Evolutionary conservation across 192 early-diverging fungal species (phyloP).

Genomic region (Linnemannia schmuckeri): DNA sequence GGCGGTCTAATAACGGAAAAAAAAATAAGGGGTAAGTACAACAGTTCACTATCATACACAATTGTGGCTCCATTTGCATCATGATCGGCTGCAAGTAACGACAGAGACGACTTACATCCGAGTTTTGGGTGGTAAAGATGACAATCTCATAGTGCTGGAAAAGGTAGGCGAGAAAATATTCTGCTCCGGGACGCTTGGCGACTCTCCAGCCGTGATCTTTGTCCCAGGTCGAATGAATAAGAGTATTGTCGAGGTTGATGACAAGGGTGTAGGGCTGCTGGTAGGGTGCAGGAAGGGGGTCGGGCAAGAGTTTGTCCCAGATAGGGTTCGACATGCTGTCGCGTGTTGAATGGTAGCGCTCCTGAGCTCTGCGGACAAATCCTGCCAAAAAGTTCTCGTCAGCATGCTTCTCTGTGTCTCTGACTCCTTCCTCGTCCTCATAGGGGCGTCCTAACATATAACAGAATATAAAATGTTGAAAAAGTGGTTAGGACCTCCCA

Average conservation of each 20-base stretch:
- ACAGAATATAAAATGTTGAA: background rate
- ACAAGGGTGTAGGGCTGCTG: constrained; percentile 92
- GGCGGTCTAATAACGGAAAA: constrained; percentile 71
- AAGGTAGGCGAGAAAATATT: constrained; percentile 94
- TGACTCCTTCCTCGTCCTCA: constrained; percentile 39
- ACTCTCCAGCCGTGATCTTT: constrained; percentile 97
- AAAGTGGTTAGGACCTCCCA: background rate
- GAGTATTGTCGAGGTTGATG: constrained; percentile 94
- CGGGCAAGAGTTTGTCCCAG: constrained; percentile 92
- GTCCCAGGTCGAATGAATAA: constrained; percentile 95
- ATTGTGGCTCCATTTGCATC: background rate
- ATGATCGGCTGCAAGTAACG: background rate
- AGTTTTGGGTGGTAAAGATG: constrained; percentile 91
- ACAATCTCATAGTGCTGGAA: constrained; percentile 96
- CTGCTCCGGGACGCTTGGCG: constrained; percentile 95
- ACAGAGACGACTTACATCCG: constrained; percentile 71
- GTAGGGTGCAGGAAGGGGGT: constrained; percentile 89
- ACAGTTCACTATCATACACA: background rate
- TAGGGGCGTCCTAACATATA: constrained; percentile 27
- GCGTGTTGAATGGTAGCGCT: constrained; percentile 28
- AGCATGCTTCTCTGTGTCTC: constrained; percentile 36
- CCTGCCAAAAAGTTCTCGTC: constrained; percentile 22
- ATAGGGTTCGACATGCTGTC: constrained; percentile 74
- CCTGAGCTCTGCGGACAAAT: constrained; percentile 29
- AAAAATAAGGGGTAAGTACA: background rate